phyloP scores from a whole-genome alignment of 2,329 filamentous ascomycete genomes.

The Juglanconis oblonga region DNA sequence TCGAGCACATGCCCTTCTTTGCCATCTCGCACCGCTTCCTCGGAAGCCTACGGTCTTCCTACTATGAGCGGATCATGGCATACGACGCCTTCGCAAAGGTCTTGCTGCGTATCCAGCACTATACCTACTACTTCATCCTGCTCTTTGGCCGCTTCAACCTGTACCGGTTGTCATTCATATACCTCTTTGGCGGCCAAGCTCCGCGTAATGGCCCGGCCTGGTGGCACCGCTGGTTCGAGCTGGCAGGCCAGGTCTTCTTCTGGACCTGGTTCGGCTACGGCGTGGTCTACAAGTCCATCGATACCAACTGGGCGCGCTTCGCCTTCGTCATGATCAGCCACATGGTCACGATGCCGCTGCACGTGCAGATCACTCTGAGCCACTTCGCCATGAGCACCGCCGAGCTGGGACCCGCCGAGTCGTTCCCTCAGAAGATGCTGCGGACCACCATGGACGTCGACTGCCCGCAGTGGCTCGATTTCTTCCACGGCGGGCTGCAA shows the following conservation, averaged over 20 bases:
- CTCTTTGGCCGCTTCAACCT: slow-evolving; percentile 83
- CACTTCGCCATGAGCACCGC: slow-evolving; percentile 93
- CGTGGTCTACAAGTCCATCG: slow-evolving; percentile 71
- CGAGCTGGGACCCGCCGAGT: slow-evolving; percentile 79
- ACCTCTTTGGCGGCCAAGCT: slow-evolving; percentile 66
- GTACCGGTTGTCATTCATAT: slow-evolving; percentile 77
- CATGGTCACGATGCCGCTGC: slow-evolving; percentile 74
- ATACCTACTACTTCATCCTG: slow-evolving; percentile 80
- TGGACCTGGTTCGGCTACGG: slow-evolving; percentile 85
- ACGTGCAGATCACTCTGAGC: slow-evolving; percentile 86
- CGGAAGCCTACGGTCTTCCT: slow-evolving; percentile 69
- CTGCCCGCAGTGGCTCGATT: slow-evolving; percentile 84
- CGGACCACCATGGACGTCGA: slow-evolving; percentile 93
- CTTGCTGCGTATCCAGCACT: slow-evolving; percentile 71
- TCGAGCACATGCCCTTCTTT: slow-evolving; percentile 86
- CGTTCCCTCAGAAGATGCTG: slow-evolving; percentile 86
- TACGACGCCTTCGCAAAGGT: slow-evolving; percentile 74
- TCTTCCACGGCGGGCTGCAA: slow-evolving; percentile 83
- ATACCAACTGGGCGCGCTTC: slow-evolving; percentile 65
- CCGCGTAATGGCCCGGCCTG: slow-evolving; percentile 73
- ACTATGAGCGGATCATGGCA: slow-evolving; percentile 76
- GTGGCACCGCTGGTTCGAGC: slow-evolving; percentile 82
- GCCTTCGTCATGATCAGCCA: slow-evolving; percentile 78
- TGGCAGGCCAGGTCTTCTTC: slow-evolving; percentile 74
- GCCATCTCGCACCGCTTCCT: slow-evolving; percentile 82